Evolutionary conservation across 116 monocot species (phyloP), one percentile per base, ranked within the genome.

Genomic region (Posidonia oceanica): DNA sequence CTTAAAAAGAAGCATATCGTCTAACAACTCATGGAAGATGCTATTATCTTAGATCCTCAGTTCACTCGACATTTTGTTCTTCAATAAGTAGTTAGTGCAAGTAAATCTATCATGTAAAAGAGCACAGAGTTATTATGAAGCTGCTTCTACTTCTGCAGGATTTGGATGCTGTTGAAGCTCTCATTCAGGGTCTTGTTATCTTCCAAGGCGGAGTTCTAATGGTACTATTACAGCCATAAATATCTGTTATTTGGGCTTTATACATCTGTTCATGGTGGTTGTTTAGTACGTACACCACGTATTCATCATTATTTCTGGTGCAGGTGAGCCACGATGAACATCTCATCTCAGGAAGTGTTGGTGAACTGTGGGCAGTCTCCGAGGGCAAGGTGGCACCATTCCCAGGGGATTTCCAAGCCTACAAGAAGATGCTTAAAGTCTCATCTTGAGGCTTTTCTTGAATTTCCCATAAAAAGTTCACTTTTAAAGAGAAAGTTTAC

Each of bases 301-400:
- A 21, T 14, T 58, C 58, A 58, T 58, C 16, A 58, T 21, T 7
- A 21, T 5, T 68, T 68, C 6, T 61, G 40, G 29, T 83, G 72
- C 85, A 97, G 97, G 97, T 97, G 72, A 97, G 97, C 69, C 97
- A 97, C 20, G 92, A 97, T 48, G 97, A 97, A 64, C 97, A 97
- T 79, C 82, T 97, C 5, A 97, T 97, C 72, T 92, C 92, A 21
- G 88, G 88, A 29, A 97, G 97, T 62, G 97, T 97, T 48, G 87
- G 83, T 48, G 97, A 97, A 77, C 78, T 97, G 39, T 97, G 97
- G 92, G 97, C 72, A 42, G 97, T 97, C 36, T 83, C 97, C 1
- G 75, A 97, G 1, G 89, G 97, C 61, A 89, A 59, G 75, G 83
- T 92, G 44, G 22, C 89, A 3, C 97, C 97, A 17, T 92, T 85